Evolutionary conservation across 805 yeast species (phyloP), one percentile per base, ranked within the genome.

Genomic region (Kuraishia piskuri): DNA sequence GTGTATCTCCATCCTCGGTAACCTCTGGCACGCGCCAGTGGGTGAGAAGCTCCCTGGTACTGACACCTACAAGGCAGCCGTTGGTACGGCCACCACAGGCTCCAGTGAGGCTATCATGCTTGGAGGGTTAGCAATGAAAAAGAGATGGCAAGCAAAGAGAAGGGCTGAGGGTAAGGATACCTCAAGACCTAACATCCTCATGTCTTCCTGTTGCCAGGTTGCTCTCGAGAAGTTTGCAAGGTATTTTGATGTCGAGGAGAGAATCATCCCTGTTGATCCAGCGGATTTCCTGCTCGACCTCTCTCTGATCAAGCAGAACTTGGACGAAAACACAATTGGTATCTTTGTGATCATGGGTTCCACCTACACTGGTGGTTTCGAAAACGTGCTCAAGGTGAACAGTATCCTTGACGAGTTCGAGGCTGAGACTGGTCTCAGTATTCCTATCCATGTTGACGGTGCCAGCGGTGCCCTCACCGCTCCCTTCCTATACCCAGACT

Each of bases 261-360:
- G 96, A 60, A 68, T 88, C 58, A 77, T 91, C 55, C 84, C 86
- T 14, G 89, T 89, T 25, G 73, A 76, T 22, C 75, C 77, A 49
- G 74, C 83, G 49, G 80, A 83, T 59, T 87, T 84, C 68, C 74
- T 84, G 55, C 74, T 90, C 61, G 91, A 88, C 63, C 67, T 78
- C 25, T 62, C 75, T 37, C 73, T 79, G 59, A 75, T 91, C 63
- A 76, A 76, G 64, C 82, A 82, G 53, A 71, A 79, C 55, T 74
- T 88, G 45, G 97, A 90, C 68, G 97, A 91, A 66, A 90, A 91
- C 72, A 90, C 97, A 14, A 90, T 90, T 70, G 97, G 97, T 60
- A 79, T 88, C 48, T 90, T 83, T 69, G 96, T 86, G 22, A 90
- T 90, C 62, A 64, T 90, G 60, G 97, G 97, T 1, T 87, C 96